Evolutionary conservation across 2,329 filamentous ascomycete genomes (phyloP), one percentile per base, ranked within the genome.

Genomic region (Byssochlamys sp.): DNA sequence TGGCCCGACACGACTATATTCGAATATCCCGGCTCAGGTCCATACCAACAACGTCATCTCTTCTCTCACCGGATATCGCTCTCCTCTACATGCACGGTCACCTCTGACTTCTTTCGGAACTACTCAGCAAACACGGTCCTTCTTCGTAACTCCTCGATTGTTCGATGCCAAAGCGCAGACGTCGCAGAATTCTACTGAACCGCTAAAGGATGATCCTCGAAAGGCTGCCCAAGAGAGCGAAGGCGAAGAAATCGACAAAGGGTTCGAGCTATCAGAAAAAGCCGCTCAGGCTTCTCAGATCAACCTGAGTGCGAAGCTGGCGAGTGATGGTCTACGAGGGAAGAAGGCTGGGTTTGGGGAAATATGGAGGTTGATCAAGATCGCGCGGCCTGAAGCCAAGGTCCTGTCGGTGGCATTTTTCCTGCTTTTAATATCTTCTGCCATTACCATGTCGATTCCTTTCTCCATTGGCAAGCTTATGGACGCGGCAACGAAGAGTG

Each of bases 381-480:
- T 99, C 69, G 94, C 94, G 11, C 81, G 84, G 57, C 92, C 92
- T 2, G 94, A 99, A 76, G 76, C 88, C 29, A 86, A 81, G 69
- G 88, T 89, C 73, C 84, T 99, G 14, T 81, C 79, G 5, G 74
- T 88, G 62, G 95, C 95, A 2, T 92, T 97, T 70, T 71, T 88
- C 57, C 88, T 96, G 69, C 80, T 99, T 54, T 80, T 99, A 58
- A 81, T 96, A 61, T 96, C 92, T 14, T 97, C 92, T 3, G 83
- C 85, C 55, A 91, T 99, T 64, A 95, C 91, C 58, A 95, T 99
- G 88, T 91, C 90, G 1, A 89, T 99, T 59, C 94, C 94, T 1
- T 96, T 96, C 70, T 95, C 91, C 0, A 95, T 99, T 63, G 94
- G 94, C 57, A 92, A 91, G 70, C 95, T 99, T 61, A 79, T 99